Conservation (phyloP, 1,284 basidiomycete genomes). For the Baeospora myosura region DNA sequence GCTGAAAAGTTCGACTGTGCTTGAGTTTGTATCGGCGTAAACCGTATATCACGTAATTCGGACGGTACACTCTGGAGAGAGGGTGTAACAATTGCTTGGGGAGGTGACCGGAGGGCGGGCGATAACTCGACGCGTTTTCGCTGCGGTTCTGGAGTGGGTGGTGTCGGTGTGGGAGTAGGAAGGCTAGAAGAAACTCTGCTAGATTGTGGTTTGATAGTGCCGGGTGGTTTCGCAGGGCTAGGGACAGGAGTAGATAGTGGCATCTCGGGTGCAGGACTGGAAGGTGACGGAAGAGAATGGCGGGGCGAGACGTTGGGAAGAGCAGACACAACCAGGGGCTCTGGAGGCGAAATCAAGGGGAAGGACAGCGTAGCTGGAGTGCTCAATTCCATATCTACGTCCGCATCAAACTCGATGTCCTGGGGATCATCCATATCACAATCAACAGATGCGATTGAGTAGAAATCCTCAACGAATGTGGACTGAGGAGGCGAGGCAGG, state of each 20-base stretch:
- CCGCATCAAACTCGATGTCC: conserved; percentile 9
- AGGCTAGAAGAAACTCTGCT: neutral
- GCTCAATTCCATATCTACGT: conserved; percentile 19
- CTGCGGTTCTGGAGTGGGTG: conserved; percentile 1
- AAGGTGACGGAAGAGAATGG: neutral
- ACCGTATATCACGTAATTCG: too few species aligned
- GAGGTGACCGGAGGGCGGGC: conserved; percentile 2
- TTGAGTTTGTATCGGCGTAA: too few species aligned
- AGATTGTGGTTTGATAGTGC: neutral
- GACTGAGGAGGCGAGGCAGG: neutral
- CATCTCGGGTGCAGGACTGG: neutral
- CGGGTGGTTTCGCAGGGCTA: neutral
- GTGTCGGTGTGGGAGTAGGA: neutral
- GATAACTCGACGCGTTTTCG: conserved; percentile 1
- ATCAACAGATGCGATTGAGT: conserved; percentile 4
- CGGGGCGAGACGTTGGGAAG: neutral
- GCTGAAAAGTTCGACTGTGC: too few species aligned
- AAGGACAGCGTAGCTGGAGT: conserved; percentile 12
- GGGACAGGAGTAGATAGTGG: neutral
- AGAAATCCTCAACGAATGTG: neutral
- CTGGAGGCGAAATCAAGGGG: too few species aligned
- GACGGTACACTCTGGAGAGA: neutral
- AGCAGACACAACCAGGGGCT: neutral
- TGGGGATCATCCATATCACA: neutral
- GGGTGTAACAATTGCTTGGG: neutral